phyloP scores from a whole-genome alignment of 73 alveolate genomes.

The Paramecium pentaurelia region DNA sequence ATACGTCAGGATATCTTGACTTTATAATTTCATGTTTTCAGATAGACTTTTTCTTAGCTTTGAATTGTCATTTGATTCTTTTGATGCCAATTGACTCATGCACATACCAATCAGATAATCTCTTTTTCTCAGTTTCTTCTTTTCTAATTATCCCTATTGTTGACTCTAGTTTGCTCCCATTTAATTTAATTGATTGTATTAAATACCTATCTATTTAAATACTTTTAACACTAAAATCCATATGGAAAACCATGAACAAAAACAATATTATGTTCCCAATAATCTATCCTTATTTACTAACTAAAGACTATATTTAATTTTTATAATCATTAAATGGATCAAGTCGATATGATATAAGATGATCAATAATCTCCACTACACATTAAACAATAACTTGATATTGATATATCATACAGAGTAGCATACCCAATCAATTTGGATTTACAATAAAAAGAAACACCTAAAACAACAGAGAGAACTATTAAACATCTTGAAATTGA shows the following conservation, averaged over 20 bases:
- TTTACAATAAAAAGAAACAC: background rate
- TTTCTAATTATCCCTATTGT: background rate
- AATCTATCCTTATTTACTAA: background rate
- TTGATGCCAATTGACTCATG: background rate
- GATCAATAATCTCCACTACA: background rate
- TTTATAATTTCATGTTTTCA: background rate
- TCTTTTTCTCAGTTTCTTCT: background rate
- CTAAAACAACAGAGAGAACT: background rate
- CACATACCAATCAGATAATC: background rate
- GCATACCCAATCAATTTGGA: background rate
- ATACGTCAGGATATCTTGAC: background rate
- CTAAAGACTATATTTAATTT: background rate
- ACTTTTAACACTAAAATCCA: background rate
- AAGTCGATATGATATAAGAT: background rate
- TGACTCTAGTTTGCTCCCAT: constrained; percentile 35
- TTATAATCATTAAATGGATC: background rate
- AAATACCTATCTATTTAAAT: background rate
- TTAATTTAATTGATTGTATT: background rate
- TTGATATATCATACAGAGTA: background rate
- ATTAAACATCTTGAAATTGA: background rate
- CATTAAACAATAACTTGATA: background rate
- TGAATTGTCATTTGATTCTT: background rate
- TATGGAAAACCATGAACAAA: background rate
- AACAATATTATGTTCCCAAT: background rate
- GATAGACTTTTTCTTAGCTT: background rate